A percentile compares a stretch with the other conserved stretches of the same genome.
Conservation (phyloP, 306 rosid genomes). For the Glycyrrhiza uralensis region DNA sequence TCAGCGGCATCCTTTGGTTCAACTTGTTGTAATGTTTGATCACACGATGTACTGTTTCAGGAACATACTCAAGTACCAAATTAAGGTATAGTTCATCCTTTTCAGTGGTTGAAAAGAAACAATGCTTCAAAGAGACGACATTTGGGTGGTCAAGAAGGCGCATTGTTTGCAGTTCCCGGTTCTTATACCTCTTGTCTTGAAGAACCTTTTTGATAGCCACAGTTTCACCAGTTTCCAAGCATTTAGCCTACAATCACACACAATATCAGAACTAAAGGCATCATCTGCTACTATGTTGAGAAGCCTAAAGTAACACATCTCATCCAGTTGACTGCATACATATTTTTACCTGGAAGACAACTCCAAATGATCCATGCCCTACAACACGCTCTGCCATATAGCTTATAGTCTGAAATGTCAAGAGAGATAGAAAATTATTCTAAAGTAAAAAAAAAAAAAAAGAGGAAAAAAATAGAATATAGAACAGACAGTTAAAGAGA, state of each 20-base stretch:
- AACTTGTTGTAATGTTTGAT: conserved; percentile 97
- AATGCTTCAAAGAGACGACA: conserved; percentile 89
- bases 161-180: conserved; percentile 96
- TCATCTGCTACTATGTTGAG: not conserved
- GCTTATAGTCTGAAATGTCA: conserved; percentile 72
- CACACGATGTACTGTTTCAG: conserved; percentile 95
- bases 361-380: conserved; percentile 97
- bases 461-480: not conserved
- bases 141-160: conserved; percentile 98
- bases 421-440: not conserved
- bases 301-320: not conserved
- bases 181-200: conserved; percentile 96
- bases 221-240: conserved; percentile 96
- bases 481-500: not conserved
- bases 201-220: conserved; percentile 98
- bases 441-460: not conserved
- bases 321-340: not conserved
- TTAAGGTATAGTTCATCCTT: conserved; percentile 96
- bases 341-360: conserved; percentile 78
- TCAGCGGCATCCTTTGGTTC: conserved; percentile 90
- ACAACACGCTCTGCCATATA: conserved; percentile 99
- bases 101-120: conserved; percentile 96
- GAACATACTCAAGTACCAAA: conserved; percentile 94
- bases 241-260: conserved; percentile 67
- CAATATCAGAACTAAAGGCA: conserved; percentile 3